Evolutionary conservation across 495 filamentous ascomycete species (phyloP), one percentile per base, ranked within the genome.

Genomic region (Xylaria sp.): DNA sequence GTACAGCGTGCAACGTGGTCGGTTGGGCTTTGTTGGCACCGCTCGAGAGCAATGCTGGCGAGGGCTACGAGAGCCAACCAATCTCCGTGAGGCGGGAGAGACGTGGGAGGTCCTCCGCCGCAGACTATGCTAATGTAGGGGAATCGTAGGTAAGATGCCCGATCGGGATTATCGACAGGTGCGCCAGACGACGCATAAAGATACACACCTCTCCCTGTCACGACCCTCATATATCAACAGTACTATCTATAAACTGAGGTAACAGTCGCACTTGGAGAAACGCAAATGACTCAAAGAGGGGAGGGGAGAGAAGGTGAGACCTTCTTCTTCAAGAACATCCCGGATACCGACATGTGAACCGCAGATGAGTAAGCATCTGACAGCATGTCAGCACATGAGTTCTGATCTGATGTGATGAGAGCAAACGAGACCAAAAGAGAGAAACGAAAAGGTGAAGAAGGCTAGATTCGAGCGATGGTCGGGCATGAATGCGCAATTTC

Each of bases 21-120:
- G 50, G 50, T 62, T 65, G 31, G 61, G 61, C 69, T 65, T 71
- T 41, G 69, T 66, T 71, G 69, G 69, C 61, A 71, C 69, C 59
- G 61, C 58, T 66, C 46, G 50, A 19, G 33, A 19, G 59, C 61
- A 31, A 15, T 21, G 40, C 52, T 48, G 61, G 17, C 48, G 41
- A 46, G 58, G 29, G 11, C 46, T 33, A 53, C 35, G 43, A 57
- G 24, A 70, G 59, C 68, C 59, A 70, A 70, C 61, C 68, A 48
- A 70, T 64, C 68, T 48, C 50, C 37, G 61, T 26, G 61, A 48
- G 59, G 68, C 68, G 44, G n/a, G 33, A 14, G 29, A 55, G 64
- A 67, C 64, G 64, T 55, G 46, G 64, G 40, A 41, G 12, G 64
- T 37, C 33, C 48, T 40, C 48, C 48, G 35, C 46, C 19, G 46